Evolutionary conservation across 83 land plant genomes (phyloP), one percentile per base, ranked within the genome.

Genomic region (Diphasiastrum complanatum): DNA sequence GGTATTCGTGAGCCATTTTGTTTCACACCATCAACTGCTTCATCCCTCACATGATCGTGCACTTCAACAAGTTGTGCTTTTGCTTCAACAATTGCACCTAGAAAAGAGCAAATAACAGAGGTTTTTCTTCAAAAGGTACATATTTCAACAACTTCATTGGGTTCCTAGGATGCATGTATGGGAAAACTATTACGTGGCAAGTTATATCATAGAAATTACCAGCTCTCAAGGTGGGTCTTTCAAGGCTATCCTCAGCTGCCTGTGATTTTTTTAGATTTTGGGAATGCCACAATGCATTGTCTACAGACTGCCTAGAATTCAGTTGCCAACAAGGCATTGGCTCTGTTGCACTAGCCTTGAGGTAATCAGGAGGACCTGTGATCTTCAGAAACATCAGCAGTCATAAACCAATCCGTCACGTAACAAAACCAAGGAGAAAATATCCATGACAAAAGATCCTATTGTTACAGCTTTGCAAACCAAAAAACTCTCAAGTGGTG

Each of bases 71-170:
- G 53, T 27, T 83, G 96, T 38, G 99, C 67, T 69, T 86, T 93
- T 23, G 92, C 75, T 60, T 93, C 83, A 62, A 93, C 54, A 51
- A 93, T 89, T 60, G 78, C 83, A 64, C 82, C 98, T 92, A 41
- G 4, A 60, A 63, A 63, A 23, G 16, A 11, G 12, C 34, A 22
- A 10, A 26, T 8, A 12, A 2, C 25, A 63, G 25, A 35, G 59
- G 28, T 20, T 29, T 14, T 36, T 46, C 11, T 22, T 14, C 20
- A n/a, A 16, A 40, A 16, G 8, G 43, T 40, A 8, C 43, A 8
- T 8, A 40, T 23, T 18, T 28, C 59, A 55, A 48, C 51, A 6
- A 48, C n/a, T 48, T 18, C 23, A 18, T 18, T 48, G 6, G 59
- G n/a, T 55, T 28, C 29, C 29, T 10, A 8, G 8, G 10, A 5